Evolutionary conservation across 73 alveolate genomes (phyloP).

Genomic region (Tetrahymena thermophila): DNA sequence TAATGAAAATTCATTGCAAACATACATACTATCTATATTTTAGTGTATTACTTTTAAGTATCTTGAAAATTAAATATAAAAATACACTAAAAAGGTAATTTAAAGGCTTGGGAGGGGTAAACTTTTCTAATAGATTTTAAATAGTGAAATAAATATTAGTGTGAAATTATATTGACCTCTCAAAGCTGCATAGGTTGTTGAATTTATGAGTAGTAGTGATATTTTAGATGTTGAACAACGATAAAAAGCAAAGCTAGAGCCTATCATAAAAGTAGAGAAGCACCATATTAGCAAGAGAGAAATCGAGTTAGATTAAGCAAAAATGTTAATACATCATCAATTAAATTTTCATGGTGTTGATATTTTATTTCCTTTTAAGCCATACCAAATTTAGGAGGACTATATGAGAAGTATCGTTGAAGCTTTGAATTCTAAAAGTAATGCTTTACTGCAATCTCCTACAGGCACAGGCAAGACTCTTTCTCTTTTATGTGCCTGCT

Average conservation of each 20-base stretch:
- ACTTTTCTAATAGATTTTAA: not conserved
- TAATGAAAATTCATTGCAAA: not conserved
- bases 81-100: not conserved
- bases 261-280: not conserved
- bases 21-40: not conserved
- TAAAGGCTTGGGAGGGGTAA: not conserved
- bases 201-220: not conserved
- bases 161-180: not conserved
- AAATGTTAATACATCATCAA: not conserved
- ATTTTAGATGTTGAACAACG: not conserved
- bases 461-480: constrained; percentile 91
- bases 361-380: constrained; percentile 72
- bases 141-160: not conserved
- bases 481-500: constrained; percentile 55
- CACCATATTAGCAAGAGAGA: not conserved
- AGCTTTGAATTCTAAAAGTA: constrained; percentile 52
- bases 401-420: constrained; percentile 70
- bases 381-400: constrained; percentile 58
- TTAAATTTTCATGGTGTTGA: not conserved
- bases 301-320: not conserved
- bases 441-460: constrained; percentile 79
- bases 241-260: not conserved
- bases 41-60: not conserved
- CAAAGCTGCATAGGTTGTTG: not conserved
- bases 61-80: not conserved